Percentiles rank a stretch among this genome's conserved stretches.
Evolutionary conservation across 2,329 filamentous ascomycete species (phyloP).

Genomic region (Botrytis fabae): DNA sequence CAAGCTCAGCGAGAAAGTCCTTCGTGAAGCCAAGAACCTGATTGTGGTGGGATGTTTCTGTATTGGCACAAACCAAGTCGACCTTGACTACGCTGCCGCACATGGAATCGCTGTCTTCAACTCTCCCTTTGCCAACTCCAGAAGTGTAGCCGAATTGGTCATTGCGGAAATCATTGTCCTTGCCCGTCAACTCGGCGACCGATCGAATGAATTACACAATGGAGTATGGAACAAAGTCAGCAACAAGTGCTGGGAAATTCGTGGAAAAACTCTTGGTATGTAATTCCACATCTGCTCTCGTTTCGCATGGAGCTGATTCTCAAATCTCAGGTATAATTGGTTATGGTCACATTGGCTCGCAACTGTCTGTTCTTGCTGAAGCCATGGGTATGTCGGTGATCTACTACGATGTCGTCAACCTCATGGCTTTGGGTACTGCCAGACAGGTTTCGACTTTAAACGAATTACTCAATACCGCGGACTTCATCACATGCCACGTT

Average conservation of each 20-base stretch:
- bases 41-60: slow-evolving; percentile 98
- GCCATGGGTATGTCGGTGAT: slow-evolving; percentile 98
- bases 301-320: background rate
- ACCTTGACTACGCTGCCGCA: slow-evolving; percentile 77
- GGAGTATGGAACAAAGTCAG: slow-evolving; percentile 99
- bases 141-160: slow-evolving; percentile 93
- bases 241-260: slow-evolving; percentile 94
- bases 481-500: slow-evolving; percentile 94
- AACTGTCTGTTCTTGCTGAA: slow-evolving; percentile 92
- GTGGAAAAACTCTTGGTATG: slow-evolving; percentile 89
- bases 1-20: slow-evolving; percentile 81
- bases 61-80: slow-evolving; percentile 95
- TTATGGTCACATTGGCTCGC: slow-evolving; percentile 95
- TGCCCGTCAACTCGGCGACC: slow-evolving; percentile 88
- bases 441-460: slow-evolving; percentile 79
- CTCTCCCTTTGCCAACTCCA: slow-evolving; percentile 96
- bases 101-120: slow-evolving; percentile 98
- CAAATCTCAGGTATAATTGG: slow-evolving; percentile 72
- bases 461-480: slow-evolving; percentile 72
- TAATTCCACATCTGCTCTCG: slow-evolving; percentile 14
- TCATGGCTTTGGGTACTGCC: slow-evolving; percentile 91
- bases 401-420: slow-evolving; percentile 91
- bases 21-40: slow-evolving; percentile 87
- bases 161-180: slow-evolving; percentile 91
- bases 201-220: slow-evolving; percentile 89